phyloP scores from a whole-genome alignment of 768 basidiomycete species.

The Leccinum aurantiacum region DNA sequence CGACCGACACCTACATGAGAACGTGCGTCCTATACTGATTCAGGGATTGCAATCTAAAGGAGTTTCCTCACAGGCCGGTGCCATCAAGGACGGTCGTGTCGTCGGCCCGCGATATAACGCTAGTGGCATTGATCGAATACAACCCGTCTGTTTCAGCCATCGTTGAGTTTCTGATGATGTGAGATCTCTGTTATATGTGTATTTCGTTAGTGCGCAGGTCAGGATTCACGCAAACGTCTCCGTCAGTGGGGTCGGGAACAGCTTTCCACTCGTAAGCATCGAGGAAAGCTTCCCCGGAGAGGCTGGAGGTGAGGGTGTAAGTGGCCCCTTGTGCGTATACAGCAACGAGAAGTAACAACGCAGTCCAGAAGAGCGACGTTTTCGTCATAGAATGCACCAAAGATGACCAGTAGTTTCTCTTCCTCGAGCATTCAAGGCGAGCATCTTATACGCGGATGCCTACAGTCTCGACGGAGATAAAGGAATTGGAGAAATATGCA shows the following conservation, averaged over 20 bases:
- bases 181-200: neutral
- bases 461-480: neutral
- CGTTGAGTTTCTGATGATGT: constrained; percentile 37
- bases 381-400: neutral
- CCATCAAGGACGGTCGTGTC: constrained; percentile 27
- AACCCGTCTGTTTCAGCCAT: constrained; percentile 56
- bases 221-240: constrained; percentile 20
- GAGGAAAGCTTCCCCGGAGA: constrained; percentile 49
- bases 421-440: neutral
- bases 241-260: constrained; percentile 32
- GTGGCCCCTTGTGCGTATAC: neutral
- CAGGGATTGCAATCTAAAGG: constrained; percentile 33
- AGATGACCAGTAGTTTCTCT: neutral
- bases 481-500: neutral
- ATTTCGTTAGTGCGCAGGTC: neutral
- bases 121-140: constrained; percentile 48
- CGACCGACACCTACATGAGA: constrained; percentile 20
- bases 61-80: constrained; percentile 30
- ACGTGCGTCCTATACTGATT: constrained; percentile 34
- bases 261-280: constrained; percentile 28
- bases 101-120: constrained; percentile 34
- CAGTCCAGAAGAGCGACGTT: neutral
- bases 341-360: neutral
- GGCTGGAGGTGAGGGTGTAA: constrained; percentile 38
- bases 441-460: neutral